phyloP scores from a whole-genome alignment of 2,329 filamentous ascomycete species.

The Hysterium pulicare region DNA sequence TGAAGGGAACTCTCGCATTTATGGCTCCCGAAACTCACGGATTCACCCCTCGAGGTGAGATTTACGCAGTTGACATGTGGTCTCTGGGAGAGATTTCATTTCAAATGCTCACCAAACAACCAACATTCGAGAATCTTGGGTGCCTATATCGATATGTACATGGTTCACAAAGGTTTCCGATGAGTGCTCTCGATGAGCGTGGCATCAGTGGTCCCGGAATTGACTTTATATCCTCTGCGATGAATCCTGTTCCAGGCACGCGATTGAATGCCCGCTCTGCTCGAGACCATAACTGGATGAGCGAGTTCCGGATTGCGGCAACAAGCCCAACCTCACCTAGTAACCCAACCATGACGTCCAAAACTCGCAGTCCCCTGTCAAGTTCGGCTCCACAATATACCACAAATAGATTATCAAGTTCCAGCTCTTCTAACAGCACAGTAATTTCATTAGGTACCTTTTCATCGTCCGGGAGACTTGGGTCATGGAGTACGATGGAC shows the following conservation, averaged over 20 bases:
- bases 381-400: background rate
- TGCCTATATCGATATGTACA: constrained; percentile 20
- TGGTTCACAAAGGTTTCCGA: background rate
- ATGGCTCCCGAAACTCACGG: constrained; percentile 9
- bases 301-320: constrained; percentile 10
- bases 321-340: background rate
- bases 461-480: too few species aligned
- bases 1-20: constrained; percentile 8
- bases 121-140: background rate
- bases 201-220: background rate
- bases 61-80: constrained; percentile 13
- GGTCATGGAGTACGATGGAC: too few species aligned
- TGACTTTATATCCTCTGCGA: background rate
- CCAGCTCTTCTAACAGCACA: too few species aligned
- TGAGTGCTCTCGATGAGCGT: background rate
- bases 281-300: background rate
- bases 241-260: background rate
- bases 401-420: too few species aligned
- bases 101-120: background rate
- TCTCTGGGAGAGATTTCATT: constrained; percentile 10
- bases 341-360: too few species aligned
- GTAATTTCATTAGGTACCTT: too few species aligned
- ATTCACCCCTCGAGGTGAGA: constrained; percentile 1
- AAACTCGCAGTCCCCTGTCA: too few species aligned
- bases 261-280: background rate